A percentile compares a stretch with the other conserved stretches of the same genome.
These are phyloP conservation scores for Phoenix roebelenii DNA, from an alignment of 176 grass and related monocot genomes.

Conservation along the genomic window DNA sequence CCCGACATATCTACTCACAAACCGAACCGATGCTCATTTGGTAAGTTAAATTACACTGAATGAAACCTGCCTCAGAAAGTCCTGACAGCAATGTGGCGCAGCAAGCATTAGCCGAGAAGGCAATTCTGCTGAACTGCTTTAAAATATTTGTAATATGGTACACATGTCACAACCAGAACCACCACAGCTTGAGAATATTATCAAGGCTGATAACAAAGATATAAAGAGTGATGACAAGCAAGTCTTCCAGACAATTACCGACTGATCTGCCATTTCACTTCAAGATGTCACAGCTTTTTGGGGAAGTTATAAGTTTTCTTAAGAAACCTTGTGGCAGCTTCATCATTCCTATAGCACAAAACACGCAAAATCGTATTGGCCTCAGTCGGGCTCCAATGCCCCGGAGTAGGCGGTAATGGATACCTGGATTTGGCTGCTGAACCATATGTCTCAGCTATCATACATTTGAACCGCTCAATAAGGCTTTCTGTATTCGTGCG, in stretches of 20 bases:
- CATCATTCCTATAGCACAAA: conserved; percentile 80
- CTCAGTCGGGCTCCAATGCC: conserved; percentile 74
- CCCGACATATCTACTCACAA: no score
- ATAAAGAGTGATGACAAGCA: no score
- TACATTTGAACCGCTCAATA: conserved; percentile 61
- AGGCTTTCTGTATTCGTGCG: conserved; percentile 53
- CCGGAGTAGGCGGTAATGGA: conserved; percentile 64
- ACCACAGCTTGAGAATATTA: no score
- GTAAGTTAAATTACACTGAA: no score
- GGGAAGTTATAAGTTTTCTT: conserved; percentile 95
- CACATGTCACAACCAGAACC: no score
- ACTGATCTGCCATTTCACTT: background rate
- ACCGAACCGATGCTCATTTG: no score
- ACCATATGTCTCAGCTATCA: conserved; percentile 45
- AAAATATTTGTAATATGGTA: no score
- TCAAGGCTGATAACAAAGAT: no score
- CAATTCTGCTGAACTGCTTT: no score
- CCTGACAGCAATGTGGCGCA: no score
- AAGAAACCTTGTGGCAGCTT: conserved; percentile 78
- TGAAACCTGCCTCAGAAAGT: no score
- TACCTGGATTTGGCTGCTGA: conserved; percentile 45
- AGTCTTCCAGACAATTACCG: background rate
- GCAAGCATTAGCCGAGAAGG: no score
- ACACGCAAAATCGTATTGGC: conserved; percentile 82
- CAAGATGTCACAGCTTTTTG: conserved; percentile 50